Evolutionary conservation across 805 yeast species (phyloP), one percentile per base, ranked within the genome.

Genomic region (Blastobotrys chiropterorum): DNA sequence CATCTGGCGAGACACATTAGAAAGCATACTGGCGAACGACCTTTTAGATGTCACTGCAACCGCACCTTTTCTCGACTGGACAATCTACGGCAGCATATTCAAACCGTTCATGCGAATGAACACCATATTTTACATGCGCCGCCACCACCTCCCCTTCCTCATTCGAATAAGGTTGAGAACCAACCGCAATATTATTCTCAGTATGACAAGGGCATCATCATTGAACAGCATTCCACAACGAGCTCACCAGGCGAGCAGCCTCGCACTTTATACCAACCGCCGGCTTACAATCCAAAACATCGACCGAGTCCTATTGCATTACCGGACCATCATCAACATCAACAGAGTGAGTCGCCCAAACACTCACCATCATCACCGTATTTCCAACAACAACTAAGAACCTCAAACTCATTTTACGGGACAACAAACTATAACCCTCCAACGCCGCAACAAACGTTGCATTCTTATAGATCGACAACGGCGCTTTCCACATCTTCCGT

Each of bases 11-110:
- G 97, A 53, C 97, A 90, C 70, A 85, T 90, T 50, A 73, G 97
- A 53, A 90, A 90, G 62, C 97, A 90, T 66, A 90, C 97, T 0
- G 97, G 97, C 43, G 97, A 90, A 67, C 74, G 96, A 52, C 97
- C 97, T 2, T 90, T 89, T 66, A 81, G 86, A 50, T 90, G 97
- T 67, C 85, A 84, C 47, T 85, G 85, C 66, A 73, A 82, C 34
- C 82, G 90, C 63, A 78, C 81, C 63, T 90, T 90, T 65, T 82
- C 90, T 15, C 76, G 97, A 46, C 71, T 90, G 53, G 97, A 90
- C 68, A 90, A 90, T 66, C 74, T 90, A 56, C 77, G 96, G 54
- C 97, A 90, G 70, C 97, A 90, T 70, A 85, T 85, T 54, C 95
- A 89, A 63, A 86, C 97, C 0, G 90, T 85, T 4, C 90, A 85